Evolutionary conservation across 805 yeast genomes (phyloP), one percentile per base, ranked within the genome.

Genomic region (Lipomyces spencermartinsiae): DNA sequence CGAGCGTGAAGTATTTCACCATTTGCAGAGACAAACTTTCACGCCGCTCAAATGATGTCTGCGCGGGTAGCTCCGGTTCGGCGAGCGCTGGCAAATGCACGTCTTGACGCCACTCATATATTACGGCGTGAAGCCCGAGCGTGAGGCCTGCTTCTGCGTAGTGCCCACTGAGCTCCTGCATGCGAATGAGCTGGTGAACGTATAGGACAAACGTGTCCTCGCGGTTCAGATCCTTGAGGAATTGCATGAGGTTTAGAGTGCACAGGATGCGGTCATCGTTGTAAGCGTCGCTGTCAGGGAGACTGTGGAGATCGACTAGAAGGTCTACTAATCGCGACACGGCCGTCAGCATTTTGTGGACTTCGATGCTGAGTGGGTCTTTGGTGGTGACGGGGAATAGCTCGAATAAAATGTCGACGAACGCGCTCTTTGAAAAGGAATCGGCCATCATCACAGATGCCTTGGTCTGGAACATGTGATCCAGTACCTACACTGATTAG

Each of bases 231-330:
- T 90, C 87, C 83, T 89, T 85, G 77, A 92, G 82, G 78, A 86
- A 91, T 55, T 92, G 88, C 70, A 91, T 86, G 74, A 92, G 88
- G 74, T 89, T 89, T 75, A 92, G 82, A 68, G 87, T 86, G 76
- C 89, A 90, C 84, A 90, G 89, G 4, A 93, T 88, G 74, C 97
- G 83, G 78, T 92, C 97, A 76, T 91, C 94, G 74, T 90, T 94
- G 78, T 90, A 93, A 74, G 92, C 97, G 55, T 88, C 88, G 22
- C 93, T 93, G 59, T 83, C 84, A 14, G 97, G 97, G 66, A 92
- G 92, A 66, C 85, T 84, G 73, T 85, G 85, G 73, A 90, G 84
- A 74, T 90, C 92, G 69, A 86, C 83, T 74, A 90, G 82, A 16
- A 87, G 86, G 63, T 83, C 86, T 66, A 91, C 78, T 78, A 91